Evolutionary conservation across 2,329 filamentous ascomycete species (phyloP), one percentile per base, ranked within the genome.

Genomic region (Sarocladium kiliense): DNA sequence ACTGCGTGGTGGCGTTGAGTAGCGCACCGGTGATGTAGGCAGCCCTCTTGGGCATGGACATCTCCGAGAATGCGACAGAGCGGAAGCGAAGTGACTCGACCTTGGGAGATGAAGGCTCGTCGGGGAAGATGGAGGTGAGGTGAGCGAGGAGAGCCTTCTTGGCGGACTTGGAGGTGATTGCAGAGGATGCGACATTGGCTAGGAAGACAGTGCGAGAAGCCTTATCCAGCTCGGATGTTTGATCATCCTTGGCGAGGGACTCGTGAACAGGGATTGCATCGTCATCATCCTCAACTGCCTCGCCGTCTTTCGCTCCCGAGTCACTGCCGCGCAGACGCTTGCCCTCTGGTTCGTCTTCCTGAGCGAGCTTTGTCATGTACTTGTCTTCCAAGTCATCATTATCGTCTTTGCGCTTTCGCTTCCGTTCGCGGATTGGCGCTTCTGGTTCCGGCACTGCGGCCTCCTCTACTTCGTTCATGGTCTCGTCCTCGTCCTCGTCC

Each of bases 21-120:
- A 97, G 77, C 23, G 91, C 86, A 68, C 92, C 91, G 64, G 90
- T 95, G 58, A 93, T 94, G 69, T 85, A 97, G 23, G 94, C 89
- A n/a, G 93, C 94, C 59, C 93, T 89, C 74, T 96, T 97, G 51
- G 94, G 94, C 56, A 97, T 81, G 16, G 85, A 77, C 34, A 78
- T 81, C 26, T 84, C 84, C 4, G 88, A 82, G 69, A 95, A 97
- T 2, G 94, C 89, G 14, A 91, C 90, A 7, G 93, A 97, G 56
- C 94, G 89, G 78, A 97, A 99, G 21, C 94, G 90, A 58, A 99
- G 79, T 2, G 92, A 96, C 68, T 96, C 89, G 44, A 99, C 77
- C 64, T 89, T 92, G 71, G 89, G 87, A 1, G 79, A 74, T 1
- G 77, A 59, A 74, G 75, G 62, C 69, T 77, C 68, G 37, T 71